Evolutionary conservation across 2,329 filamentous ascomycete genomes (phyloP).

Genomic region (Periglandula ipomoeae): DNA sequence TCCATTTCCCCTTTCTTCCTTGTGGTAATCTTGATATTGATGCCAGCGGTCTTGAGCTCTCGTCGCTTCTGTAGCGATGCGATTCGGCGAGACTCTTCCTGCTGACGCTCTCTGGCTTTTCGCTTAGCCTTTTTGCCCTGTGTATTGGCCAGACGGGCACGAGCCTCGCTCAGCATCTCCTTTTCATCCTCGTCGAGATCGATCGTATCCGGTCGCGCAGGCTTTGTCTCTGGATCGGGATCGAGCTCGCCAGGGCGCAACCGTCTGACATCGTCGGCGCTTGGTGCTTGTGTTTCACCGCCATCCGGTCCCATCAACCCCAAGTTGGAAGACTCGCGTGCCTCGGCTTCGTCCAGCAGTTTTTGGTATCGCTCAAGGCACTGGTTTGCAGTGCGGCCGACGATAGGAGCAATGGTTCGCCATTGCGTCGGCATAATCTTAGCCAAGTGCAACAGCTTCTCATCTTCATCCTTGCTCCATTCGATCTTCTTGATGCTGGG

Average conservation of each 20-base stretch:
- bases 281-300: constrained; percentile 78
- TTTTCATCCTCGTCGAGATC: constrained; percentile 99
- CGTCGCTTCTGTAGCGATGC: constrained; percentile 89
- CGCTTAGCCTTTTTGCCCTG: constrained; percentile 98
- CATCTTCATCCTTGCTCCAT: constrained; percentile 98
- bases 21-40: constrained; percentile 92
- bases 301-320: constrained; percentile 79
- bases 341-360: constrained; percentile 89
- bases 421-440: constrained; percentile 99
- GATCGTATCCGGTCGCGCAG: constrained; percentile 89
- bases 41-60: constrained; percentile 93
- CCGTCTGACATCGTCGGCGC: constrained; percentile 82
- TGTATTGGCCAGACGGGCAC: constrained; percentile 91
- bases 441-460: constrained; percentile 90
- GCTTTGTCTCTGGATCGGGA: constrained; percentile 94
- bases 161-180: constrained; percentile 97
- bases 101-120: constrained; percentile 88
- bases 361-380: constrained; percentile 96
- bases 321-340: constrained; percentile 74
- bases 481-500: constrained; percentile 97
- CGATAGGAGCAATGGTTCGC: constrained; percentile 95
- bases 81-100: constrained; percentile 86
- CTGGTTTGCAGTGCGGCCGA: constrained; percentile 92
- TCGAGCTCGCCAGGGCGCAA: constrained; percentile 90
- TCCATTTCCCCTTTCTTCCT: constrained; percentile 97